Evolutionary conservation across 2,329 filamentous ascomycete genomes (phyloP), one percentile per base, ranked within the genome.

Genomic region (Neocatenulostroma microsporum): DNA sequence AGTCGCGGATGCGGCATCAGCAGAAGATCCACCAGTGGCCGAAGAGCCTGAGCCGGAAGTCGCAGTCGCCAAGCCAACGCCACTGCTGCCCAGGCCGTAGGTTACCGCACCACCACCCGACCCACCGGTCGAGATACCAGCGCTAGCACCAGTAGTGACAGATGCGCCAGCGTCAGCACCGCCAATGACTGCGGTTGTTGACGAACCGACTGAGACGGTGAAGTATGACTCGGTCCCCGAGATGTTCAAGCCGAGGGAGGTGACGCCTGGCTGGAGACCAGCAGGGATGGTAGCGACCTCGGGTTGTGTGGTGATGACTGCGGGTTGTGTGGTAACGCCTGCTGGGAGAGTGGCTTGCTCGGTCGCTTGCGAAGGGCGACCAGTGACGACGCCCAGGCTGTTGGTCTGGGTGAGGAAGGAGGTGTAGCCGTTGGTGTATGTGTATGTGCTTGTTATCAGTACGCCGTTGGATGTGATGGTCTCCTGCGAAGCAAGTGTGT

Each of bases 361-460:
- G 38, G 65, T 67, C 27, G 64, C 56, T 12, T 53, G 54, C 8
- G 53, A 50, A 13, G 69, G 68, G 56, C 64, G 59, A 43, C 67
- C 68, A 28, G 69, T 73, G 31, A 72, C 60, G 25, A 71, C 68
- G 32, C 69, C 68, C 15, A 58, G 44, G 14, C 66, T 66, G 58
- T 72, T 66, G 43, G 69, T 72, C 57, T 63, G 39, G 17, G 65
- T 65, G 18, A 67, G 58, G 57, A 61, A 70, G 37, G 56, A 49
- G 26, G 64, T 69, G 41, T 58, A 56, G 11, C 58, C 58, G 57
- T 70, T 69, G 13, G 50, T 51, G 60, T 69, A 62, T 13, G 47
- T 45, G 29, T 47, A 53, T 32, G 48, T 50, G 26, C 42, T 48
- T 23, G 40, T 39, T 33, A 42, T 46, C 23, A 40, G 37, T 38